These are phyloP conservation scores for Pleurotus cornucopiae DNA, from an alignment of 768 basidiomycete genomes.

Conservation along the genomic window DNA sequence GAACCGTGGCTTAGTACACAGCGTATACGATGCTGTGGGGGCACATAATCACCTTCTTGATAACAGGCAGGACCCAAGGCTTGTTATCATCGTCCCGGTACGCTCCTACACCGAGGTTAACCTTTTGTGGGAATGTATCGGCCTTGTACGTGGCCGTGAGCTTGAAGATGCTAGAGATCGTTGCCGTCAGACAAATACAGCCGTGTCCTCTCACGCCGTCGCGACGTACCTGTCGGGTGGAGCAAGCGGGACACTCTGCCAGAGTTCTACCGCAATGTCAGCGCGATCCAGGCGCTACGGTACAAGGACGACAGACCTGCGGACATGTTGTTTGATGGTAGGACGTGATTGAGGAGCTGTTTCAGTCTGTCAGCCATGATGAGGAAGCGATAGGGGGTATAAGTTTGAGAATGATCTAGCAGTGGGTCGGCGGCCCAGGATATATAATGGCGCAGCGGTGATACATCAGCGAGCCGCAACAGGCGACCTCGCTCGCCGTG, in stretches of 20 bases:
- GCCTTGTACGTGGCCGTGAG: conserved; percentile 87
- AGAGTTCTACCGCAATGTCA: conserved; percentile 47
- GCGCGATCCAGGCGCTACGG: conserved; percentile 8
- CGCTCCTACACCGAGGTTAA: conserved; percentile 91
- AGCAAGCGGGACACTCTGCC: conserved; percentile 75
- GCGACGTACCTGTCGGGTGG: conserved; percentile 72
- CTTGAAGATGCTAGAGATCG: conserved; percentile 71
- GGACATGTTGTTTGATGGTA: conserved; percentile 23
- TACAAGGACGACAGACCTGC: conserved; percentile 39
- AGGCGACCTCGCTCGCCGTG: not conserved
- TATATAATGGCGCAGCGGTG: not conserved
- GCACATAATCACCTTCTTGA: conserved; percentile 61
- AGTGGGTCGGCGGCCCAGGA: not conserved
- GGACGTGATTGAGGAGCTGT: conserved; percentile 55
- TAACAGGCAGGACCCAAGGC: conserved; percentile 90
- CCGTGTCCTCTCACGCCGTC: not conserved
- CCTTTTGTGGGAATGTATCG: conserved; percentile 69
- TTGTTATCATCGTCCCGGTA: conserved; percentile 86
- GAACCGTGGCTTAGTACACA: not conserved
- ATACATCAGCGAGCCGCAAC: not conserved
- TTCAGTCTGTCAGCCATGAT: conserved; percentile 59
- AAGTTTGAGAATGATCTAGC: not conserved
- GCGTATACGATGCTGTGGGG: not conserved
- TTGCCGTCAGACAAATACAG: not conserved
- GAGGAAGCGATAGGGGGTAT: not conserved